Evolutionary conservation across 805 yeast genomes (phyloP), one percentile per base, ranked within the genome.

Genomic region (Candida palmyrensis): DNA sequence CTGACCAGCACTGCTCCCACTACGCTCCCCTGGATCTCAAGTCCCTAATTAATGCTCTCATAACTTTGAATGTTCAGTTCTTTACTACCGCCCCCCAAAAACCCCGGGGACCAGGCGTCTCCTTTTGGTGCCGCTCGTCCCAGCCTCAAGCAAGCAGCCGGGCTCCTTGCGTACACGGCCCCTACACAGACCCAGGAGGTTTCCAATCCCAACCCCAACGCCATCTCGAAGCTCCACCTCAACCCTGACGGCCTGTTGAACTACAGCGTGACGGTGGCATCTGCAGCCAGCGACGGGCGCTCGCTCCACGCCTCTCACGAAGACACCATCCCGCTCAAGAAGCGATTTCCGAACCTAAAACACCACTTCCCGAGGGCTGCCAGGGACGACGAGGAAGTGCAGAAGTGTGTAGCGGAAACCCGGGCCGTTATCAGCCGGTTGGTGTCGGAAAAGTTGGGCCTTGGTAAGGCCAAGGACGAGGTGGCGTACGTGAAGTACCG

Each of bases 261-360:
- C 35, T 55, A 53, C 36, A 47, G 45, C 23, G 27, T 40, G 12
- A 54, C 64, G 1, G 49, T 55, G 7, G 52, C 58, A 2, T 31
- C 43, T 3, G 39, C 46, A 14, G 32, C 39, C 3, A 32, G 25
- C 12, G 27, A 40, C 2, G 32, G 35, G 10, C 19, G 66, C 19
- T 45, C 46, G 8, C 60, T 62, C 11, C 79, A 74, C 39, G 49
- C 77, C 0, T 57, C 73, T 0, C 73, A 74, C 33, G 66, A 69
- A 22, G 82, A 75, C 34, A 69, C 82, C 19, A 68, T 79, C 17
- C 88, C 89, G 0, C 55, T 80, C 30, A 68, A 83, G 39, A 42
- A 41, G 28, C 40, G 52, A 32, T 63, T 42, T 32, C 70, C 70
- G 8, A 49, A 59, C 33, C 49, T 66, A 34, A 57, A 53, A 21